A percentile compares a stretch with the other conserved stretches of the same genome.
phyloP scores from a whole-genome alignment of 2,329 filamentous ascomycete genomes.

The Microcyclosporella mali region DNA sequence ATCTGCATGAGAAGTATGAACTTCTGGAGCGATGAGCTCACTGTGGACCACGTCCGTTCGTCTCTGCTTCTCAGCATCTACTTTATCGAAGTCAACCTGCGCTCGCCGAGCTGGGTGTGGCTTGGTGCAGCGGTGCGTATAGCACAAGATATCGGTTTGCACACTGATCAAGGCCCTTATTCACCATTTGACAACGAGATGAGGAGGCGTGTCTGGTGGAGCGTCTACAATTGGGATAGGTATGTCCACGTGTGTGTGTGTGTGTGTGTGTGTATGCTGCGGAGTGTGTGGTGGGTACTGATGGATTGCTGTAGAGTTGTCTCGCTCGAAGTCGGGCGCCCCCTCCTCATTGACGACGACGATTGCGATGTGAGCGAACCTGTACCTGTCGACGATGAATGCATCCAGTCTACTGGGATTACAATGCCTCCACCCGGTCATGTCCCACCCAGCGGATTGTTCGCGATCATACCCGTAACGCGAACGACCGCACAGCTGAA shows the following conservation, averaged over 20 bases:
- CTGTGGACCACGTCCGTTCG: conserved; percentile 67
- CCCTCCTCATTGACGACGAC: conserved; percentile 74
- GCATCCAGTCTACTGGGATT: conserved; percentile 53
- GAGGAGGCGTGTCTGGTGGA: conserved; percentile 87
- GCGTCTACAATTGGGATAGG: conserved; percentile 84
- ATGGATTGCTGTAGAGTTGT: conserved; percentile 49
- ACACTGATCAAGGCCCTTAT: conserved; percentile 68
- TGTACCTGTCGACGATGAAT: conserved; percentile 72
- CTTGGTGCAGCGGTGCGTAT: conserved; percentile 71
- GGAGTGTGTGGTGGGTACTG: no score
- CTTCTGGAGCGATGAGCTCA: conserved; percentile 73
- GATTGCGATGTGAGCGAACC: conserved; percentile 84
- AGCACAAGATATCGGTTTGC: conserved; percentile 76
- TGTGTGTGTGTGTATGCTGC: neutral
- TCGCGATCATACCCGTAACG: conserved; percentile 75
- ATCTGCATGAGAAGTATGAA: conserved; percentile 64
- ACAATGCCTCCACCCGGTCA: conserved; percentile 33
- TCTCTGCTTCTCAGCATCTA: conserved; percentile 71
- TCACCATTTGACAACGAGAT: conserved; percentile 75
- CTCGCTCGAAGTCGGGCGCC: conserved; percentile 72
- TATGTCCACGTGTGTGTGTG: no score
- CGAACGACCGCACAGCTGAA: conserved; percentile 69
- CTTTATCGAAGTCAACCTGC: conserved; percentile 78
- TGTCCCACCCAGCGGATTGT: conserved; percentile 61
- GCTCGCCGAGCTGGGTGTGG: conserved; percentile 81